phyloP scores from a whole-genome alignment of 1,284 basidiomycete species.

The Flammula alnicola region DNA sequence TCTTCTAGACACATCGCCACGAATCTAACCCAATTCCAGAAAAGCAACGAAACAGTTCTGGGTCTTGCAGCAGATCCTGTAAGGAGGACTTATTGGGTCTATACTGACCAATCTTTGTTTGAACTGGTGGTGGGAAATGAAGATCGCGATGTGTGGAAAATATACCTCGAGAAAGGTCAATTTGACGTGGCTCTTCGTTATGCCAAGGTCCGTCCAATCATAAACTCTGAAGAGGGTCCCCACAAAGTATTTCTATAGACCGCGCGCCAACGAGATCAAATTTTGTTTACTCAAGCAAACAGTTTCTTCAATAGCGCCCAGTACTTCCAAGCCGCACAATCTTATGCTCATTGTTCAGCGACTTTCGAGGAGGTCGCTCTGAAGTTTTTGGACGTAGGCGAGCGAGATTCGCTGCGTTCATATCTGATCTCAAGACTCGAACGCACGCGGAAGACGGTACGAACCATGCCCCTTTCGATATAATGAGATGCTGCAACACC shows the following conservation, averaged over 20 bases:
- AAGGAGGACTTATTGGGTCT: constrained; percentile 93
- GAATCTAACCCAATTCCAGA: constrained; percentile 48
- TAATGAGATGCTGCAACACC: background rate
- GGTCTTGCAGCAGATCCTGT: constrained; percentile 85
- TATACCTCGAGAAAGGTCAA: constrained; percentile 81
- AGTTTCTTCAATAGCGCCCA: constrained; percentile 82
- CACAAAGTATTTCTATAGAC: constrained; percentile 51
- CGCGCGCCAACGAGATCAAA: constrained; percentile 81
- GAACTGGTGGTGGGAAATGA: constrained; percentile 90
- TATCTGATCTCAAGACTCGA: constrained; percentile 92
- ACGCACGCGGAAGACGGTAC: constrained; percentile 75
- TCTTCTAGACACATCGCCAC: constrained; percentile 7
- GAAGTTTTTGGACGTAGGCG: constrained; percentile 87
- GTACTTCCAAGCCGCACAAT: constrained; percentile 91
- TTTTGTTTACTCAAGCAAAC: constrained; percentile 87
- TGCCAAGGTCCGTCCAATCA: constrained; percentile 64
- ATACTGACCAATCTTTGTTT: constrained; percentile 88
- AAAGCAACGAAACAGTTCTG: constrained; percentile 71
- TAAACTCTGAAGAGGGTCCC: background rate
- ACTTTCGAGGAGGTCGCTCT: constrained; percentile 94
- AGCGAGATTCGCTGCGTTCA: constrained; percentile 91
- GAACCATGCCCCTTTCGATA: constrained; percentile 28
- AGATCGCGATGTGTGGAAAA: constrained; percentile 93
- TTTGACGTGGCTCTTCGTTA: constrained; percentile 82
- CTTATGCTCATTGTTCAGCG: constrained; percentile 87